A percentile compares a stretch with the other conserved stretches of the same genome.
phyloP scores from a whole-genome alignment of 345 rosid genomes.

The Camelina hispida region DNA sequence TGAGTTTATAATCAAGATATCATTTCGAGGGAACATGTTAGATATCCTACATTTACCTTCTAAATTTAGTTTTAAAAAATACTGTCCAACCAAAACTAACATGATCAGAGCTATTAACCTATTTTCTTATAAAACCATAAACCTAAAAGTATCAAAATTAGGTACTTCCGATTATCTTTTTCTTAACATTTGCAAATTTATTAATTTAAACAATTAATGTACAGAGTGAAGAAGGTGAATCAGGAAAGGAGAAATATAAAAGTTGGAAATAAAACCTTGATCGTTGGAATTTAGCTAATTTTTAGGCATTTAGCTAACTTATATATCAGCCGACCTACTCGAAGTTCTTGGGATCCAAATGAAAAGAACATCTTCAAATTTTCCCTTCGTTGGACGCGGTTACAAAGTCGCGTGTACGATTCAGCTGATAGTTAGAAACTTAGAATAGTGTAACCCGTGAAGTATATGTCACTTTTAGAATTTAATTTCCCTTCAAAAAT shows the following conservation, averaged over 20 bases:
- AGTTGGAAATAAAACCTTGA: neutral
- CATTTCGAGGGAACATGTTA: neutral
- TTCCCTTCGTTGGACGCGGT: slow-evolving; percentile 10
- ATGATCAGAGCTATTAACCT: neutral
- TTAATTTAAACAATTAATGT: neutral
- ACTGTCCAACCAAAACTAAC: neutral
- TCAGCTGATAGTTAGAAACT: neutral
- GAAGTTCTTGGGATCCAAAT: neutral
- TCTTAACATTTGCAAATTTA: neutral
- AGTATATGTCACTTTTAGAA: neutral
- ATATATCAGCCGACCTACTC: neutral
- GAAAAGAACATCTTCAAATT: neutral
- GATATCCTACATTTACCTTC: neutral
- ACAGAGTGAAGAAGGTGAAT: neutral
- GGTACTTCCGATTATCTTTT: neutral
- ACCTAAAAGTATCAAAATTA: neutral
- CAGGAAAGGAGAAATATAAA: neutral
- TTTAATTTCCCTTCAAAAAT: neutral
- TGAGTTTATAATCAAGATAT: neutral
- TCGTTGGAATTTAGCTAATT: neutral
- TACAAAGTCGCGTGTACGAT: slow-evolving; percentile 1
- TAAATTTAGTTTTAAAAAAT: neutral
- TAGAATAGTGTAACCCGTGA: neutral
- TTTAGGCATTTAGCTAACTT: neutral
- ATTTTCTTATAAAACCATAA: neutral